Evolutionary conservation across 306 rosid species (phyloP).

Genomic region (Castanea sativa): DNA sequence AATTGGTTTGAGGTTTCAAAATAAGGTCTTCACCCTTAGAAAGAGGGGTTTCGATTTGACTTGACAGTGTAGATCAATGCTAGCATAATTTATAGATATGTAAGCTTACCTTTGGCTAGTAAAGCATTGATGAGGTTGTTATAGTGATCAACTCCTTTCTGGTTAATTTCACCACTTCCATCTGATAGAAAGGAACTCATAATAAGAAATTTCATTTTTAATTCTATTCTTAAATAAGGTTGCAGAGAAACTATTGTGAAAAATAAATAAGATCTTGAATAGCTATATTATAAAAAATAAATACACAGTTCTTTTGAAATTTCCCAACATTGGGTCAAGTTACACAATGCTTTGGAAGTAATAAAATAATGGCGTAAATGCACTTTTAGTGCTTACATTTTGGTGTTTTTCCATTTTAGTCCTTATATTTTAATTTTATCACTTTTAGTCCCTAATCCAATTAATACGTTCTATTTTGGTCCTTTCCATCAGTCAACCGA

Average conservation of each 20-base stretch:
- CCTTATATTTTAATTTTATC: no score
- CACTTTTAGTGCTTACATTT: no score
- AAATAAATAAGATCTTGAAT: not conserved
- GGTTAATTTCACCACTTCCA: conserved; percentile 74
- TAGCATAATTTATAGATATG: not conserved
- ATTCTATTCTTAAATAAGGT: not conserved
- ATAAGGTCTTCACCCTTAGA: not conserved
- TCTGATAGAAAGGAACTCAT: conserved; percentile 32
- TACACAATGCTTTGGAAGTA: not conserved
- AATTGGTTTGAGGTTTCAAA: not conserved
- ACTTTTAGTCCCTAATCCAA: no score
- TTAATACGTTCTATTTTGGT: no score
- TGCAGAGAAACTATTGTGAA: not conserved
- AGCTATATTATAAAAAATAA: not conserved
- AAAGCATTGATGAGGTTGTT: conserved; percentile 77
- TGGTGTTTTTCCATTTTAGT: no score
- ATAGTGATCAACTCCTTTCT: conserved; percentile 79
- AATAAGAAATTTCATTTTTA: not conserved
- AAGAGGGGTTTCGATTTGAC: not conserved
- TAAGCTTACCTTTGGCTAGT: conserved; percentile 62
- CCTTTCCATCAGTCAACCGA: no score
- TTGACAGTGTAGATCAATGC: no score
- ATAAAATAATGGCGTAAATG: not conserved
- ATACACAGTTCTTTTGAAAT: not conserved
- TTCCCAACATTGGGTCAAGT: not conserved